Evolutionary conservation across 352 stramenopile genomes (phyloP).

Genomic region (Globisporangium nunn): DNA sequence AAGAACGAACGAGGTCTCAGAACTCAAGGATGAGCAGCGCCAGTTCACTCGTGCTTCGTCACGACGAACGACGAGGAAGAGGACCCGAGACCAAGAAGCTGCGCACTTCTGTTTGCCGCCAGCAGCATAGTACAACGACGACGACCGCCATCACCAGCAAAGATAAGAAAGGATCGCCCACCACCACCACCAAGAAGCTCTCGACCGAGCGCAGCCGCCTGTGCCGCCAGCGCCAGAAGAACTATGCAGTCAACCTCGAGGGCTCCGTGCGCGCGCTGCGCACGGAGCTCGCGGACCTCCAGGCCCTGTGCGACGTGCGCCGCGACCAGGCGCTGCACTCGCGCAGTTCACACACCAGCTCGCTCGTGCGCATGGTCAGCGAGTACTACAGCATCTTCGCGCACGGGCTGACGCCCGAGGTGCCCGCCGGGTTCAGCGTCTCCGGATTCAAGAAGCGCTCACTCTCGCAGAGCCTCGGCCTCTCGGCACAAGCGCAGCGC

Average conservation of each 20-base stretch:
- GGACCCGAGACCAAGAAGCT: neutral
- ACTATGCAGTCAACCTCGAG: constrained; percentile 14
- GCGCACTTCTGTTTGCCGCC: too few relatives aligned
- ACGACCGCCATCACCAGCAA: neutral
- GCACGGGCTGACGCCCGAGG: constrained; percentile 4
- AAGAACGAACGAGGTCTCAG: neutral
- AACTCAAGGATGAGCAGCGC: neutral
- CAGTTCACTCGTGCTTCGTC: neutral
- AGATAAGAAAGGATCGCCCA: neutral
- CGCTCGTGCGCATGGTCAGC: constrained; percentile 9
- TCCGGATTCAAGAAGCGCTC: constrained; percentile 18
- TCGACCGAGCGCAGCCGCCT: constrained; percentile 18
- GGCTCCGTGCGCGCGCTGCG: constrained; percentile 5
- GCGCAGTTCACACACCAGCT: constrained; percentile 2
- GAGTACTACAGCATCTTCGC: constrained; percentile 13
- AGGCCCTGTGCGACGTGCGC: constrained; percentile 4
- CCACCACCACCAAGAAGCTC: constrained; percentile 8
- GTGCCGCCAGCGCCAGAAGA: constrained; percentile 17
- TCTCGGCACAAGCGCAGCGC: constrained; percentile 22
- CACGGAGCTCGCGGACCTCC: constrained; percentile 4
- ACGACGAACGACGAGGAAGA: neutral
- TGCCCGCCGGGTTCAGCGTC: neutral
- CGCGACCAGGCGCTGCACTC: constrained; percentile 9
- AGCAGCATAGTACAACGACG: too few relatives aligned
- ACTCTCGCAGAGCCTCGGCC: constrained; percentile 12